Base-by-base conservation (phyloP, 768 basidiomycete species). In the Hysterangium stoloniferum region DNA sequence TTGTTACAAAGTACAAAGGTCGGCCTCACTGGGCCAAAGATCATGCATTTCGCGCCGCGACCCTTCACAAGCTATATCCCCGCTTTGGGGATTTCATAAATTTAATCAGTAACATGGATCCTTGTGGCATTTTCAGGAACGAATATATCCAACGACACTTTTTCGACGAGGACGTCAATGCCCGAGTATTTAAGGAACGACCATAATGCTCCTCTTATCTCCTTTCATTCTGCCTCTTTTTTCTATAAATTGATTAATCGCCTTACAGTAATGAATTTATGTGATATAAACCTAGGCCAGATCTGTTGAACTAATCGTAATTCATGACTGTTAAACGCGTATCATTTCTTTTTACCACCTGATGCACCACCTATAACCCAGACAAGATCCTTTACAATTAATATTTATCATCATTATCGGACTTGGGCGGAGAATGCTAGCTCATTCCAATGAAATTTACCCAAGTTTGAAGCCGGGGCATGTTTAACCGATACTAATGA, bases 21-120 rank as follows among this genome's bases (percentile, higher is more conserved):
- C 76, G 88, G 37, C 93, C 95, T 6, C 95, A 98, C 70, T 98
- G 95, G 95, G 95, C 93, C 0, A 98, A 98, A 67, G 77, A 88
- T n/a, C 95, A 97, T 63, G 67, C 69, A 20, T 74, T 94, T 32
- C 71, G 74, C 37, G 86, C 86, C 2, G 72, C 73, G 37, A 66
- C 70, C 27, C 75, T 96, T 48, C 77, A 78, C 47, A 61, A 59
- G 50, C 67, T 87, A 11, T 98, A 98, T 68, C 88, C 93, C 20
- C 76, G 71, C 54, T 96, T 93, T 66, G 78, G 81, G 57, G 81
- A 84, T 58, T 97, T 90, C 68, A 68, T 77, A 24, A 62, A 66
- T 36, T 77, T 94, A 44, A 66, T 94, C 40, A 64, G 79, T 37
- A 62, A 70, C 7, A 81, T 85, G 20, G 95, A 97, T 71, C 82